Conservation (phyloP, 2,329 filamentous ascomycete genomes). For the Trichophyton rubrum region DNA sequence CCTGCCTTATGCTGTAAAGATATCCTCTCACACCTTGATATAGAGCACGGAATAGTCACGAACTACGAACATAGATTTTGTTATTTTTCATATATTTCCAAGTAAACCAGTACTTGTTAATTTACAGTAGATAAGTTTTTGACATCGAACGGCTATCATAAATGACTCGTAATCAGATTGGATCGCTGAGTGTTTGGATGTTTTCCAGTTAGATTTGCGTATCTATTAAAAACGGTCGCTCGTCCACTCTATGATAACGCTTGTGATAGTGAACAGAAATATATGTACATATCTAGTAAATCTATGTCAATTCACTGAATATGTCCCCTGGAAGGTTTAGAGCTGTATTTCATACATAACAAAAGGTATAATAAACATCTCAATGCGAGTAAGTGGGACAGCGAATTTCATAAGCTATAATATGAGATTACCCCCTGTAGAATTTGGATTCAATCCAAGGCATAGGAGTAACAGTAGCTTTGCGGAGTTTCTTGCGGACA, state of each 20-base stretch:
- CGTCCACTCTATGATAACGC: too few species aligned
- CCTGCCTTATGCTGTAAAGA: neutral
- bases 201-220: too few species aligned
- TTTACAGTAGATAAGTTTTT: too few species aligned
- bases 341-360: neutral
- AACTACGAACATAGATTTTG: neutral
- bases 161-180: too few species aligned
- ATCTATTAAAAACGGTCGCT: too few species aligned
- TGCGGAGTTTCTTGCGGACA: conserved; percentile 63
- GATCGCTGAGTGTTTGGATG: too few species aligned
- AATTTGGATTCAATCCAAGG: conserved; percentile 76
- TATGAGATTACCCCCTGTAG: conserved; percentile 36
- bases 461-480: conserved; percentile 72
- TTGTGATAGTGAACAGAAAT: too few species aligned
- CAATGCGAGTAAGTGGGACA: neutral
- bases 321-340: too few species aligned
- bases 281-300: too few species aligned
- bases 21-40: neutral
- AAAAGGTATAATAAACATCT: neutral
- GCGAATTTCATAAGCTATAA: neutral
- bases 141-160: too few species aligned
- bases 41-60: neutral
- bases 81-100: neutral
- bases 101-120: too few species aligned
- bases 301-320: too few species aligned